A percentile compares a stretch with the other conserved stretches of the same genome.
phyloP scores from a whole-genome alignment of 1,284 basidiomycete species.

The Apiotrichum montevideense region DNA sequence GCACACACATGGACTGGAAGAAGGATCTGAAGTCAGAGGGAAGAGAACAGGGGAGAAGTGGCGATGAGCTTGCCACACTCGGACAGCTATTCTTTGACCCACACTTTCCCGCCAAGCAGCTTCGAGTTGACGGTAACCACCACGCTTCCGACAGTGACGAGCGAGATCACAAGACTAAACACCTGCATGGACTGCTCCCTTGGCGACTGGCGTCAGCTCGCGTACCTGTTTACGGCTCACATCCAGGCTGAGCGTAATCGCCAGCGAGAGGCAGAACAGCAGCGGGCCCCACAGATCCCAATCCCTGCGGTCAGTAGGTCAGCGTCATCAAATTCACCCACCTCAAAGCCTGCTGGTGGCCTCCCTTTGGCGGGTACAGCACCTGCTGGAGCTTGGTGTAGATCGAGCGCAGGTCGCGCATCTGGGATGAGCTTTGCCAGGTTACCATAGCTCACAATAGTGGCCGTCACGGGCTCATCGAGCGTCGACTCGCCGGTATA shows the following conservation, averaged over 20 bases:
- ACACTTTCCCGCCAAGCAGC: constrained; percentile 92
- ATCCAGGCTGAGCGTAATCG: constrained; percentile 81
- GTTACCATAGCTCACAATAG: constrained; percentile 61
- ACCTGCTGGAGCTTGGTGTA: constrained; percentile 89
- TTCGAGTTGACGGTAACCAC: constrained; percentile 90
- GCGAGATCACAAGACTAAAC: constrained; percentile 85
- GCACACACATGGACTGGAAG: constrained; percentile 87
- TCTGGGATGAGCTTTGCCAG: constrained; percentile 50
- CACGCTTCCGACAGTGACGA: constrained; percentile 80
- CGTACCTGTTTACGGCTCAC: constrained; percentile 49
- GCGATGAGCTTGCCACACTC: too few species aligned
- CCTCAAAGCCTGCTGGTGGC: constrained; percentile 72
- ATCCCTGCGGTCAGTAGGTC: constrained; percentile 56
- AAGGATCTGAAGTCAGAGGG: constrained; percentile 60
- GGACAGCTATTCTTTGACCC: constrained; percentile 33
- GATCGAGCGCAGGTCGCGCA: constrained; percentile 78
- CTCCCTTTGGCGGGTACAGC: constrained; percentile 69
- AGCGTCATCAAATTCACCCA: constrained; percentile 34
- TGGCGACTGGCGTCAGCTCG: constrained; percentile 60
- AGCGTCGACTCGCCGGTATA: constrained; percentile 76
- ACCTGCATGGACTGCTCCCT: constrained; percentile 73
- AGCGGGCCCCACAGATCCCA: constrained; percentile 97
- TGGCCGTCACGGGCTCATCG: constrained; percentile 80
- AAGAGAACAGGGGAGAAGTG: too few species aligned
- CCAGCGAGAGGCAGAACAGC: constrained; percentile 73